Base-by-base conservation (phyloP, 495 filamentous ascomycete species). In the Talaromyces proteolyticus region DNA sequence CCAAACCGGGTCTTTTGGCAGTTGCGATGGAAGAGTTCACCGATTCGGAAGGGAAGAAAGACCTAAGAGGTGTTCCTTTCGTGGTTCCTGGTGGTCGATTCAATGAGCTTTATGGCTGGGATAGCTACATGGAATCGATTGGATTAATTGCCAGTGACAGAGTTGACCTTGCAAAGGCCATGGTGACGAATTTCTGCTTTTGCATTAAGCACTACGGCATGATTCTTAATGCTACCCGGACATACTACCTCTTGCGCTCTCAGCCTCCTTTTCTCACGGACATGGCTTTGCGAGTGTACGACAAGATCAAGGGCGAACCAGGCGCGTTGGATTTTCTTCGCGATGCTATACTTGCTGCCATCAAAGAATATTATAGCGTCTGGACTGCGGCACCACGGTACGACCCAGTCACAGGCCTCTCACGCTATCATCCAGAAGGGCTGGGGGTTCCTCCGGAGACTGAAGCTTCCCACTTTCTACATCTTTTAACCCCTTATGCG, bases 191-290 rank as follows among this genome's bases (percentile, higher is more conserved):
- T 69, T 97, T 97, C 67, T 91, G 87, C 65, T 98, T 98, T 70
- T 91, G 88, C 70, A 96, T 98, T 68, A 84, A 89, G 67, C 94
- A 98, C 67, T 98, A 98, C 63, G 92, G 89, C 49, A 98, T 96
- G 69, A 92, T 97, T 51, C 82, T 96, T 53, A 98, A 97, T 66
- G 93, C 93, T 17, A 98, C 93, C 24, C 84, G 93, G 29, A 87
- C 90, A 8, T 98, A 98, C 76, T 97, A 97, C 59, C 82, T 97
- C 36, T 84, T 79, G 41, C 84, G 93, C 45, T 93, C 94, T 0
- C 93, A 98, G 67, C 93, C 93, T 1, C 94, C 93, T 17, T 97
- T 98, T 70, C 73, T 98, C 41, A 97, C 94, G 20, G 94, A 97
- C 68, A 95, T 98, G 88, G 89, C 94, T 5, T 72, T 96, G 42